Base-by-base conservation (phyloP, 371 early-diverging fungal species). In the Actinomortierella wolfii region DNA sequence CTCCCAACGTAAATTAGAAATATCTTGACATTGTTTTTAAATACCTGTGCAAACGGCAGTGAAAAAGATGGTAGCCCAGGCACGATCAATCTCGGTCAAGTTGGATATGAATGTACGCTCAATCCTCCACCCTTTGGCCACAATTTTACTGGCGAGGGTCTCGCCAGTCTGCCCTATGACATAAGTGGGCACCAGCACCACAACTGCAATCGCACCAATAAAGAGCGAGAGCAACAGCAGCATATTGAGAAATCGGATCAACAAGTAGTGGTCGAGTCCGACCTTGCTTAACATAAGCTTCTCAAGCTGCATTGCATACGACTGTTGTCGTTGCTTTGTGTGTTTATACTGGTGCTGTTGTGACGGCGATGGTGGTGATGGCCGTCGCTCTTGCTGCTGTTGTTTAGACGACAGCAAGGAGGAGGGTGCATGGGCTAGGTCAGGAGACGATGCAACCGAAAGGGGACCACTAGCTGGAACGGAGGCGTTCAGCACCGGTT, bases 191-290 rank as follows among this genome's bases (percentile, higher is more conserved):
- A 59, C 26, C 9, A 66, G 52, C 23, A 40, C 46, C 18, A 40
- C 39, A 15, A 66, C 34, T 4, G 60, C 60, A 11, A 56, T 1
- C 13, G 54, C 2, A 0, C 51, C 66, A 6, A 59, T 50, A 18
- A 44, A 17, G 28, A 51, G 34, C 8, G 66, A 66, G 5, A 66
- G 28, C 3, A 46, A 14, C 23, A 59, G 20, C 34, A 66, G 56
- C 66, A 66, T 66, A 26, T 55, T 59, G 23, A 66, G 29, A 51
- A 66, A 66, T 46, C 66, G 59, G 23, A 66, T 51, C 46, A 66
- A 25, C 28, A 66, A 28, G 46, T 66, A 66, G 21, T 66, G 66
- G 41, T 66, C 66, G 24, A 66, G 40, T 0, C 66, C 66, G 21
- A 59, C 46, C 52, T 59, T 66, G 46, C 60, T 44, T 13, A 66